Base-by-base conservation (phyloP, 2,329 filamentous ascomycete species). In the Penicillium sp. region DNA sequence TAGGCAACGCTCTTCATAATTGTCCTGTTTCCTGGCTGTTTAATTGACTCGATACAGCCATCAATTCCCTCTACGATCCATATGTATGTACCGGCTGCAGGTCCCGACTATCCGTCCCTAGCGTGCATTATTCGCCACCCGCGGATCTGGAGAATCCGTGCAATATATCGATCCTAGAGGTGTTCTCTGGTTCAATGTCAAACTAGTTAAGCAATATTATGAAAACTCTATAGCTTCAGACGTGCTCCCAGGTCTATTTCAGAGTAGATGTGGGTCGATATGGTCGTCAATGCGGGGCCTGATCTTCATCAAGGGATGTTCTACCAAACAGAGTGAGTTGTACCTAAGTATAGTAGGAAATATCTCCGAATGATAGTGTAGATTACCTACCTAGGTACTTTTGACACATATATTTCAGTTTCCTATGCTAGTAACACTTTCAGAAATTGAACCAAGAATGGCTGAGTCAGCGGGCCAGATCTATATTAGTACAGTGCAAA, bases 401-500 rank as follows among this genome's bases (percentile, higher is more conserved):
- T n/a, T n/a, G n/a, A n/a, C n/a, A n/a, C n/a, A 27, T 27, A 2
- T 4, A 27, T 27, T 9, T 26, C 24, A 9, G 8, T 26, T 26
- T 9, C 9, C 24, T 9, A 26, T 8, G 3, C 6, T 9, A 3
- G 1, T 26, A 26, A 26, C 9, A 7, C 24, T 26, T 11, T 9
- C 31, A 2, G 18, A 16, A 20, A 2, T 18, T 8, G 14, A 16
- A 26, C 24, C 24, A 9, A 4, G 16, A 1, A 18, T 10, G 14
- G 31, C 31, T 34, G 31, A 34, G 31, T 34, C 31, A 34, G 8
- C 31, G 18, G 11, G 18, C 18, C 10, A 36, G 29, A 36, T 36
- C 11, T 20, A 8, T 3, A 4, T 20, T 11, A 47, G 24, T 8
- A 27, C 1, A 10, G 10, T 46, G 35, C 43, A 56, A 59, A 58